A percentile compares a stretch with the other conserved stretches of the same genome.
These are phyloP conservation scores for Ophiostoma tasmaniense DNA, from an alignment of 2,329 filamentous ascomycete genomes.

Conservation along the genomic window DNA sequence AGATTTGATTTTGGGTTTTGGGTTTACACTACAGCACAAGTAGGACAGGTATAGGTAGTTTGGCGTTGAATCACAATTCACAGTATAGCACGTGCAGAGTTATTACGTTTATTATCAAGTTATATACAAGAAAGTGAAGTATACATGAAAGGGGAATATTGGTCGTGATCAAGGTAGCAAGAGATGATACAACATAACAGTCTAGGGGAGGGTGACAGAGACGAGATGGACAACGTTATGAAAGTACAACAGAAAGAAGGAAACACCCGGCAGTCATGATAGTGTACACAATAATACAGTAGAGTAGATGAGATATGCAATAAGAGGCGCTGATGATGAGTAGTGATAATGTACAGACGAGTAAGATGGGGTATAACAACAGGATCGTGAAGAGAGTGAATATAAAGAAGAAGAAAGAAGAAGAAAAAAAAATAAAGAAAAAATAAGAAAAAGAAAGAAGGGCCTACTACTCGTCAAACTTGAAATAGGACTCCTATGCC, in stretches of 20 bases:
- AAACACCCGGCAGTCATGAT: no score
- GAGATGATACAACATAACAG: neutral
- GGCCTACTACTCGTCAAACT: no score
- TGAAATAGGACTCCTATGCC: neutral
- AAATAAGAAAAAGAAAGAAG: neutral
- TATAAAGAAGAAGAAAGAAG: neutral
- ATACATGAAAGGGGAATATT: neutral
- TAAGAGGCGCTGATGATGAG: neutral
- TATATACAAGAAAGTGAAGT: no score
- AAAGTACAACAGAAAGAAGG: neutral
- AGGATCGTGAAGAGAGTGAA: neutral
- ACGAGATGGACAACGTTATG: no score
- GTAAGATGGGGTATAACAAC: neutral
- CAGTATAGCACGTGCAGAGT: neutral
- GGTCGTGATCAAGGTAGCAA: no score
- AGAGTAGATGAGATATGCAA: no score
- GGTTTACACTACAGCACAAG: neutral
- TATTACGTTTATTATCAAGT: no score
- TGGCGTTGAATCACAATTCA: neutral
- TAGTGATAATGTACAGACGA: neutral
- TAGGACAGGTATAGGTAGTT: neutral
- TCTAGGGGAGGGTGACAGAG: no score
- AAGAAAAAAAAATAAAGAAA: neutral
- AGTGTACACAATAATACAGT: no score
- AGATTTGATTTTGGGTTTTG: slow-evolving; percentile 38